Evolutionary conservation across 805 yeast species (phyloP).

Genomic region (Isabelozyma rhagii): DNA sequence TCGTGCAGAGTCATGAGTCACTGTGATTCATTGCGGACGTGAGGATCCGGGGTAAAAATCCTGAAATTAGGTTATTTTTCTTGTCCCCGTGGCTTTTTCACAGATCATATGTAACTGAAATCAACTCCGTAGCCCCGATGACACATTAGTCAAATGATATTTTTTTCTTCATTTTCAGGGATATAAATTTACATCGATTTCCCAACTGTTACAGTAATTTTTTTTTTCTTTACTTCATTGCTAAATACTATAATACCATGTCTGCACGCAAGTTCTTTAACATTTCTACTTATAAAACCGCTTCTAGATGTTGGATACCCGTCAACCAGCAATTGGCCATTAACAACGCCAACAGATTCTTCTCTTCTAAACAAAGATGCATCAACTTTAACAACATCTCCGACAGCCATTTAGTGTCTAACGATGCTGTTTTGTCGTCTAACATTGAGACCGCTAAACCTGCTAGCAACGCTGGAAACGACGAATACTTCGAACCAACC

Average conservation of each 20-base stretch:
- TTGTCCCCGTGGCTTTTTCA: background rate
- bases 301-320: slow-evolving; percentile 40
- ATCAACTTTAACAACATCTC: slow-evolving; percentile 31
- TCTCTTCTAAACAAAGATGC: slow-evolving; percentile 34
- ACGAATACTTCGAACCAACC: slow-evolving; percentile 35
- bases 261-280: slow-evolving; percentile 26
- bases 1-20: background rate
- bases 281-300: slow-evolving; percentile 36
- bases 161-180: background rate
- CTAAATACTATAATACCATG: slow-evolving; percentile 9
- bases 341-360: slow-evolving; percentile 17
- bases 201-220: background rate
- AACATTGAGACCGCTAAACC: background rate
- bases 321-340: slow-evolving; percentile 1
- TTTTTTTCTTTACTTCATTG: background rate
- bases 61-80: background rate
- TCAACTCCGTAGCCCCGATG: background rate
- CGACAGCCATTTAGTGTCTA: slow-evolving; percentile 30
- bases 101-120: slow-evolving; percentile 3
- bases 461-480: slow-evolving; percentile 2
- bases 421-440: slow-evolving; percentile 26
- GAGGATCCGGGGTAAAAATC: slow-evolving; percentile 7
- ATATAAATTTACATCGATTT: background rate
- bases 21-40: slow-evolving; percentile 4
- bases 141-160: background rate